A percentile compares a stretch with the other conserved stretches of the same genome.
Conservation (phyloP, 1,284 basidiomycete genomes). For the Cryptococcus sp. region DNA sequence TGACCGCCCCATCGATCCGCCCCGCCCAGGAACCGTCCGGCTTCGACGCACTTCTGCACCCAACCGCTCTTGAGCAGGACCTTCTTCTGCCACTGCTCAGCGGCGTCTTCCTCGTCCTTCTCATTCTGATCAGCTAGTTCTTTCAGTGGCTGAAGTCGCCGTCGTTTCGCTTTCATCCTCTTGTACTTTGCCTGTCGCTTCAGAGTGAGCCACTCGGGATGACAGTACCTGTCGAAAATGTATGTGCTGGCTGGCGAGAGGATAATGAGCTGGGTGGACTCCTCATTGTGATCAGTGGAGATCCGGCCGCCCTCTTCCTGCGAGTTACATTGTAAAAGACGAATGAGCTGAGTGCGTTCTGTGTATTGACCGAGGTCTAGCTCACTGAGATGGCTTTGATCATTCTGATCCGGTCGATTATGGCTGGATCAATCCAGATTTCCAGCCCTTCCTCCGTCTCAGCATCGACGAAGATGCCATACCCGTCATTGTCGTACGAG, state of each 20-base stretch:
- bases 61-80: constrained; percentile 30
- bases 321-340: constrained; percentile 1
- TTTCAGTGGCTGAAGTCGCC: background rate
- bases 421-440: constrained; percentile 20
- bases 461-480: constrained; percentile 23
- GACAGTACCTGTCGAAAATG: constrained; percentile 36
- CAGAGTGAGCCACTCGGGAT: constrained; percentile 27
- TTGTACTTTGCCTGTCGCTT: background rate
- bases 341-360: background rate
- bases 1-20: constrained; percentile 29
- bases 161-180: constrained; percentile 1
- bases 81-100: constrained; percentile 26
- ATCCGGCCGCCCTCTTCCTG: constrained; percentile 29
- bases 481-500: constrained; percentile 14
- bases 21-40: constrained; percentile 28
- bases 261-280: constrained; percentile 24
- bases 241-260: constrained; percentile 22
- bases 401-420: constrained; percentile 10
- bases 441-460: constrained; percentile 11
- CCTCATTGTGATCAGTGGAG: constrained; percentile 17
- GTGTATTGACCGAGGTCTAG: background rate
- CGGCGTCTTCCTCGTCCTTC: background rate
- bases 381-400: constrained; percentile 22
- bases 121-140: background rate
- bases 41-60: constrained; percentile 21